Percentiles rank a stretch among this genome's conserved stretches.
Evolutionary conservation across 2,329 filamentous ascomycete species (phyloP).

Genomic region (Penicillium concentricum): DNA sequence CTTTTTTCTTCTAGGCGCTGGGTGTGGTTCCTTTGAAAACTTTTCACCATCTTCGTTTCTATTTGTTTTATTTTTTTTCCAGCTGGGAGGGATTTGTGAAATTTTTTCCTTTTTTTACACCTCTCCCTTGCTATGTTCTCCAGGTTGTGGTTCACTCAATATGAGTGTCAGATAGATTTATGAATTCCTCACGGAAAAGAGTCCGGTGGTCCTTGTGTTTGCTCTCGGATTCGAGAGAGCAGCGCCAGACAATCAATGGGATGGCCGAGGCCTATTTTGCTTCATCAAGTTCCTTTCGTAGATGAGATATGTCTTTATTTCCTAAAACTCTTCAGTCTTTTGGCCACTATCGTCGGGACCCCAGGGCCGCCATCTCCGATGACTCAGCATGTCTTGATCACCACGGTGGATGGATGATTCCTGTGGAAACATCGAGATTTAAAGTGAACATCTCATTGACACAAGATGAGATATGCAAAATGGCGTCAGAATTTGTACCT

Average conservation of each 20-base stretch:
- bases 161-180: constrained; percentile 23
- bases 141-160: background rate
- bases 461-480: background rate
- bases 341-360: background rate
- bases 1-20: constrained; percentile 16
- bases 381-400: background rate
- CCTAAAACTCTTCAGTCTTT: background rate
- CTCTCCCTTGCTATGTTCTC: background rate
- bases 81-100: constrained; percentile 15
- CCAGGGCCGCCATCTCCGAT: background rate
- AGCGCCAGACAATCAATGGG: constrained; percentile 5
- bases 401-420: background rate
- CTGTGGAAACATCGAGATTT: background rate
- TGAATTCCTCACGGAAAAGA: constrained; percentile 17
- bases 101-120: constrained; percentile 6
- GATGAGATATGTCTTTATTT: background rate
- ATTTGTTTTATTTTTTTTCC: constrained; percentile 2
- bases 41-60: background rate
- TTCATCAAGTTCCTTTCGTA: background rate
- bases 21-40: constrained; percentile 10
- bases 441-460: background rate
- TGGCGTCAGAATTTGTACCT: constrained; percentile 23
- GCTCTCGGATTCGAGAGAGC: constrained; percentile 3
- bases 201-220: constrained; percentile 1
- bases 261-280: constrained; percentile 5